A percentile compares a stretch with the other conserved stretches of the same genome.
These are phyloP conservation scores for Allium cepa DNA, from an alignment of 106 monocot species.

Conservation along the genomic window DNA sequence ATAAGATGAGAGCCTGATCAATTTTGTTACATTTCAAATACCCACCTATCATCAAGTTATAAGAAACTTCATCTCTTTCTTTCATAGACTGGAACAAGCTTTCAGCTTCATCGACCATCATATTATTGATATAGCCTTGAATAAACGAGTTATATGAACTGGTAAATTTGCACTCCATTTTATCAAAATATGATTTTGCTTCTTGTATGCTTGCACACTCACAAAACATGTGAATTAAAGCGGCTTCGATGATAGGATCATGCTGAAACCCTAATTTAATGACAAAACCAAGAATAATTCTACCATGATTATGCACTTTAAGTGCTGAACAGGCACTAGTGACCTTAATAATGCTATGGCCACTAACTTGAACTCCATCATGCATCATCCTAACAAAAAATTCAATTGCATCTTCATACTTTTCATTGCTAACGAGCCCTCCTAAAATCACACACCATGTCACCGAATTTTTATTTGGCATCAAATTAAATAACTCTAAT, in stretches of 20 bases:
- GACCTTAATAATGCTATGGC: constrained; percentile 17
- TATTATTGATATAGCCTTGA: constrained; percentile 26
- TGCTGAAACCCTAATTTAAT: constrained; percentile 43
- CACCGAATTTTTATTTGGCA: constrained; percentile 43
- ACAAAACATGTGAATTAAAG: constrained; percentile 45
- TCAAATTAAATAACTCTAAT: constrained; percentile 28
- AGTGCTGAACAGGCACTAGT: constrained; percentile 29
- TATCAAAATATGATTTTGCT: constrained; percentile 30
- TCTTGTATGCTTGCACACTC: constrained; percentile 19
- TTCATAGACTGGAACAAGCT: constrained; percentile 39
- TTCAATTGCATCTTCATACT: constrained; percentile 32
- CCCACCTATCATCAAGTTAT: constrained; percentile 34
- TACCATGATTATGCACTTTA: constrained; percentile 21
- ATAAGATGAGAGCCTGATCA: constrained; percentile 26
- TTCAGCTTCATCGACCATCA: constrained; percentile 37
- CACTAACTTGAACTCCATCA: constrained; percentile 14
- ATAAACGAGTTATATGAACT: constrained; percentile 55
- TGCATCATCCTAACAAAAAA: constrained; percentile 33
- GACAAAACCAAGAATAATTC: constrained; percentile 36
- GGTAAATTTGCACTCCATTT: constrained; percentile 28
- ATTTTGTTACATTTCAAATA: constrained; percentile 22
- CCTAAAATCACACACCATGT: constrained; percentile 61
- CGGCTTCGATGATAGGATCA: constrained; percentile 28
- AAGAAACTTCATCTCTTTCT: constrained; percentile 34
- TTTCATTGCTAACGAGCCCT: constrained; percentile 32